These are phyloP conservation scores for Bremia lactucae DNA, from an alignment of 352 stramenopile species.

Conservation along the genomic window DNA sequence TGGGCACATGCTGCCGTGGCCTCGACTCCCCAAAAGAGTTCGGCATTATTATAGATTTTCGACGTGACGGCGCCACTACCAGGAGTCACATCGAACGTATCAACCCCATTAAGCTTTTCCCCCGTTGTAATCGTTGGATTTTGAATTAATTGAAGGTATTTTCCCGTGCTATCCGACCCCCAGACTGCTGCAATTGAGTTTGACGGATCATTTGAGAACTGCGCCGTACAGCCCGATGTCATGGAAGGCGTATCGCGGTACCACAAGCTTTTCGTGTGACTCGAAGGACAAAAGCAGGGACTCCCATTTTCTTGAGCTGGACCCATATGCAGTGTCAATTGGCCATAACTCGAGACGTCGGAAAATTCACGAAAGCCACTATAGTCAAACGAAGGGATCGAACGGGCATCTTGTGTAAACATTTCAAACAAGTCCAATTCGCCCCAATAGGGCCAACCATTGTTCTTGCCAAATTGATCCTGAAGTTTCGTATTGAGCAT, in stretches of 20 bases:
- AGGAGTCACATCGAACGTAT: constrained; percentile 51
- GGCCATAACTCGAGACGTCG: constrained; percentile 43
- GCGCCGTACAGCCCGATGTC: constrained; percentile 52
- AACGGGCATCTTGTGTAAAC: constrained; percentile 52
- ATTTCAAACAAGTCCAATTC: constrained; percentile 80
- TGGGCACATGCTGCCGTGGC: constrained; percentile 28
- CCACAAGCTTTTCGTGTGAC: constrained; percentile 36
- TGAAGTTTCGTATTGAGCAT: constrained; percentile 73
- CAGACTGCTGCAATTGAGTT: constrained; percentile 66
- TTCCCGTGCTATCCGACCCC: constrained; percentile 40
- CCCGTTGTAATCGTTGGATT: constrained; percentile 56
- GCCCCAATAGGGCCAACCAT: constrained; percentile 65
- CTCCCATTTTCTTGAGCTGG: constrained; percentile 23
- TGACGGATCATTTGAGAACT: constrained; percentile 43
- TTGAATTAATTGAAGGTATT: constrained; percentile 66
- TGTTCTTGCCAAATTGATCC: constrained; percentile 41
- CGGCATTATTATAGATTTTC: constrained; percentile 74
- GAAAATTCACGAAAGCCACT: constrained; percentile 28
- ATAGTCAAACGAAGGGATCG: constrained; percentile 37
- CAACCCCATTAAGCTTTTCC: constrained; percentile 33
- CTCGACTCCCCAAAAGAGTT: constrained; percentile 57
- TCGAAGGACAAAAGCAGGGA: constrained; percentile 49
- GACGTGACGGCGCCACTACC: constrained; percentile 32
- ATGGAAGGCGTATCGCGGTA: constrained; percentile 49
- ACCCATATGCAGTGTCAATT: constrained; percentile 69